Base-by-base conservation (phyloP, 345 rosid species). In the Angophora floribunda region DNA sequence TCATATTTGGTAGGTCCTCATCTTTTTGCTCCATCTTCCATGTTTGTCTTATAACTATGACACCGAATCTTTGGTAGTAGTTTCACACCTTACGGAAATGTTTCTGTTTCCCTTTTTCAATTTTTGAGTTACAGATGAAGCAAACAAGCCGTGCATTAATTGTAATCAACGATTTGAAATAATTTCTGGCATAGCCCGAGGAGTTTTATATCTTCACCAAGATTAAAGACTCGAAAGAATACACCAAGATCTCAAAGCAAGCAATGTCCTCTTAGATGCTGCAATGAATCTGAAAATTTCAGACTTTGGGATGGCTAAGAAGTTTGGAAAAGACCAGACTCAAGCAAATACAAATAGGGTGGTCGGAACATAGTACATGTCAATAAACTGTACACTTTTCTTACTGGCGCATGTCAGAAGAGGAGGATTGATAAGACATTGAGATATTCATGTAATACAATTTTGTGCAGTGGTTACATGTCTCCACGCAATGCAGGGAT, bases 391-490 rank as follows among this genome's bases (percentile, higher is more conserved):
- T 26, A 0, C 22, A 55, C 11, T 26, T 26, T 55, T 55, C 11
- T 55, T 26, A 21, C 22, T 11, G 11, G 22, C 21, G 61, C 61
- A 55, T 26, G 21, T 26, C 1, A 55, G 21, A 55, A 55, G 61
- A 11, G 28, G 22, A 28, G 22, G 65, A 59, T 59, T 59, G 22
- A 59, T 59, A 0, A 57, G n/a, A 57, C n/a, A 28, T 28, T 24
- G 65, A 59, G 24, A 57, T 57, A 0, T 59, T 22, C 65, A 24
- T 0, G 14, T 5, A 0, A 6, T 59, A 28, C 65, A 59, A 59
- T 59, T 59, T 24, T 10, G 24, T 59, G 65, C 22, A 59, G n/a
- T 59, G 65, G 65, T 59, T 59, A 59, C 24, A 59, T 59, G 65
- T 24, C 65, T 59, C n/a, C 65, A 59, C 7, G n/a, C 65, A 59